phyloP scores from a whole-genome alignment of 768 basidiomycete species.

The Suillus weaverae region DNA sequence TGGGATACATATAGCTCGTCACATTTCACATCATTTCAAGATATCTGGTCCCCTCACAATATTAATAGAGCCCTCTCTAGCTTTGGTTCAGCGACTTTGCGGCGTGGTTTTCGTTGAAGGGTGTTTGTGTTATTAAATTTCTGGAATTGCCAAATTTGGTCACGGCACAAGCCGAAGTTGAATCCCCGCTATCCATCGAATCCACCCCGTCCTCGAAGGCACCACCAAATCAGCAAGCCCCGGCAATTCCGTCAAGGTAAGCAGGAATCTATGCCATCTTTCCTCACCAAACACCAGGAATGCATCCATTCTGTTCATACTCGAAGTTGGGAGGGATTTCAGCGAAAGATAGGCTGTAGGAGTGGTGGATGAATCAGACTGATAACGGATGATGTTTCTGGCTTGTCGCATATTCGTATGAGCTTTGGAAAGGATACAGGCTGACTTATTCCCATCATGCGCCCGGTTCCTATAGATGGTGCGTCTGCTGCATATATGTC shows the following conservation, averaged over 20 bases:
- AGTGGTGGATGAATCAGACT: slow-evolving; percentile 44
- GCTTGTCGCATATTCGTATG: slow-evolving; percentile 17
- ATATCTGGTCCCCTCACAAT: background rate
- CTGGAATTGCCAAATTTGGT: slow-evolving; percentile 13
- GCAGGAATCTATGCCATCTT: slow-evolving; percentile 36
- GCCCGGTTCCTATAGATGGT: slow-evolving; percentile 22
- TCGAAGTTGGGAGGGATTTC: slow-evolving; percentile 1
- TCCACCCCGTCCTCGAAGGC: slow-evolving; percentile 15
- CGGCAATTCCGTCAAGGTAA: slow-evolving; percentile 60
- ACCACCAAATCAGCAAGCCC: slow-evolving; percentile 26
- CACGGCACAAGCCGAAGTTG: slow-evolving; percentile 31
- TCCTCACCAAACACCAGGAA: slow-evolving; percentile 12
- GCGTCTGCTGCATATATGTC: slow-evolving; percentile 12
- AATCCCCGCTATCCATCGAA: slow-evolving; percentile 21
- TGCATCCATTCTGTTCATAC: slow-evolving; percentile 10
- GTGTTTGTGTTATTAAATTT: background rate
- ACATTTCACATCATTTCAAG: background rate
- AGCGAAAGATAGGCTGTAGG: slow-evolving; percentile 18
- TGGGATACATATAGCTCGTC: background rate
- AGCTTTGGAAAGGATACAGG: slow-evolving; percentile 7
- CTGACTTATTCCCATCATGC: slow-evolving; percentile 18
- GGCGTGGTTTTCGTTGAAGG: background rate
- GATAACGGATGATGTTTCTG: slow-evolving; percentile 38
- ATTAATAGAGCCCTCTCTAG: background rate
- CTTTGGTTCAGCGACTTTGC: background rate